These are phyloP conservation scores for Talaromyces sp. DNA, from an alignment of 2,329 filamentous ascomycete species.

Conservation along the genomic window DNA sequence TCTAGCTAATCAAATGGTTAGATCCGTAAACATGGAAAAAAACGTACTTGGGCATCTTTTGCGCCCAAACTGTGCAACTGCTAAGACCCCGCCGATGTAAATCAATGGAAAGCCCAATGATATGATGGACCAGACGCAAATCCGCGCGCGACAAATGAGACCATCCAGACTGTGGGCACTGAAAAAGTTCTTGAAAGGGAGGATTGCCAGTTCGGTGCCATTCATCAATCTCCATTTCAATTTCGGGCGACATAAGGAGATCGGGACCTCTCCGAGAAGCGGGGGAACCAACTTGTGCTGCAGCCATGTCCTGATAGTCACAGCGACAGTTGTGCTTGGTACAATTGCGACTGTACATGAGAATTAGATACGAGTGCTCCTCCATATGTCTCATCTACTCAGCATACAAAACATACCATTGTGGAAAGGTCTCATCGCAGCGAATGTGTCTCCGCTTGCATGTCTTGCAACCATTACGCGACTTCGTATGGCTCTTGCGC, in stretches of 20 bases:
- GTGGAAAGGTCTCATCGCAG: slow-evolving; percentile 96
- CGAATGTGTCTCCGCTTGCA: slow-evolving; percentile 97
- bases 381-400: neutral
- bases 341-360: slow-evolving; percentile 78
- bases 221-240: slow-evolving; percentile 76
- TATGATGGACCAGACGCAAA: slow-evolving; percentile 85
- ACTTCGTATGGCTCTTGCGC: slow-evolving; percentile 92
- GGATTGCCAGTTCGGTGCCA: slow-evolving; percentile 86
- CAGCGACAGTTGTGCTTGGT: slow-evolving; percentile 98
- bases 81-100: slow-evolving; percentile 76
- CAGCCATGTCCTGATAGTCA: slow-evolving; percentile 89
- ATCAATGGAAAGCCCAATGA: slow-evolving; percentile 82
- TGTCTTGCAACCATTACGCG: slow-evolving; percentile 95
- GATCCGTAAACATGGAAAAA: neutral
- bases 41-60: slow-evolving; percentile 87
- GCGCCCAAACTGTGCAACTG: slow-evolving; percentile 88
- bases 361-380: slow-evolving; percentile 15
- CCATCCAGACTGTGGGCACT: slow-evolving; percentile 74
- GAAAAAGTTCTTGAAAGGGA: slow-evolving; percentile 78
- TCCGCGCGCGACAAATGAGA: slow-evolving; percentile 75
- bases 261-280: slow-evolving; percentile 58
- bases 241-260: slow-evolving; percentile 83
- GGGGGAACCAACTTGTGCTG: slow-evolving; percentile 58
- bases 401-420: slow-evolving; percentile 69
- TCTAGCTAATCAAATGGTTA: slow-evolving; percentile 18